These are phyloP conservation scores for Pinguiococcus pyrenoidosus DNA, from an alignment of 108 stramenopile genomes.

Conservation along the genomic window DNA sequence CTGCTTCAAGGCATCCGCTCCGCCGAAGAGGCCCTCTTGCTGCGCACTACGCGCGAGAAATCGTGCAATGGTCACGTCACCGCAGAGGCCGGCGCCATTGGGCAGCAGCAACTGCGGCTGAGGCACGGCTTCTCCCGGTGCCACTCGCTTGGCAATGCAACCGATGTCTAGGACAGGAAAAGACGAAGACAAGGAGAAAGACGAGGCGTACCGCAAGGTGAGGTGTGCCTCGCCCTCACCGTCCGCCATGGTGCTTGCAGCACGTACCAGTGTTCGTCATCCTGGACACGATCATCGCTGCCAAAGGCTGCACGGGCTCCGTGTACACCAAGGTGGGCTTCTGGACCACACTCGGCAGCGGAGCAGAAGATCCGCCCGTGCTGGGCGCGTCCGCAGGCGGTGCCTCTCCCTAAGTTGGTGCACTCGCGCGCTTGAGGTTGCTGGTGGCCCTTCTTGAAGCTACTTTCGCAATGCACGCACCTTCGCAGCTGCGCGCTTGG, in stretches of 20 bases:
- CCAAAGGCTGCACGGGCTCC: constrained; percentile 18
- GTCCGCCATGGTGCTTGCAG: constrained; percentile 4
- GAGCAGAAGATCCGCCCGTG: neutral
- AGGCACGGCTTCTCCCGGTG: neutral
- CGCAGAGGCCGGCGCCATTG: constrained; percentile 18
- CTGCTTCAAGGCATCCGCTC: constrained; percentile 12
- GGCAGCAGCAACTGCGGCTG: constrained; percentile 14
- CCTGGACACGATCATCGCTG: constrained; percentile 4
- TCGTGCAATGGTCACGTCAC: constrained; percentile 32
- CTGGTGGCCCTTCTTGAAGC: neutral
- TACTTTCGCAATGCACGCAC: constrained; percentile 3
- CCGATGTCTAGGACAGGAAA: neutral
- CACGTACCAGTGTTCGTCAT: constrained; percentile 1
- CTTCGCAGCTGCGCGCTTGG: constrained; percentile 6
- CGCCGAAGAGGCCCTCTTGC: constrained; percentile 4
- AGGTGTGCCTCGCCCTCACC: neutral
- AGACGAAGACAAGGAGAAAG: neutral
- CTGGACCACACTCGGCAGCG: neutral
- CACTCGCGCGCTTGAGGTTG: neutral
- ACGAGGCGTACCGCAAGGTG: neutral
- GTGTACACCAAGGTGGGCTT: constrained; percentile 3
- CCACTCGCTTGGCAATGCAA: neutral
- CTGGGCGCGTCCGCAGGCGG: constrained; percentile 3
- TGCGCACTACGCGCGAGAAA: constrained; percentile 9
- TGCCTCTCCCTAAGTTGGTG: neutral